Percentiles rank a stretch among this genome's conserved stretches.
phyloP scores from a whole-genome alignment of 768 basidiomycete genomes.

The Strobilomyces dryophilus region DNA sequence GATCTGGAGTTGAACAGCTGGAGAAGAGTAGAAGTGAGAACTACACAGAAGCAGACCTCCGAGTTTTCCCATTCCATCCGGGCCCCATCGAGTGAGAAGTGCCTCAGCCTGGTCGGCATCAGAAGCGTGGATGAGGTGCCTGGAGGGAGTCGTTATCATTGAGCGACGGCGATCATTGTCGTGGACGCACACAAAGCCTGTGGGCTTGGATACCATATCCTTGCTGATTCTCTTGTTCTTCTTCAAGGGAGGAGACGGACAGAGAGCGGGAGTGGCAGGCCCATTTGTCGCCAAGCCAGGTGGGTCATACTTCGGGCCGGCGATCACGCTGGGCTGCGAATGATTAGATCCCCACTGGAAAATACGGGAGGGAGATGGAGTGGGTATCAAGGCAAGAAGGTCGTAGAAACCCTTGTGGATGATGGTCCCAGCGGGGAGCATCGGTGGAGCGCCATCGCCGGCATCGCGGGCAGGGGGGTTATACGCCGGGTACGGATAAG shows the following conservation, averaged over 20 bases:
- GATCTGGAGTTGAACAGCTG: constrained; percentile 50
- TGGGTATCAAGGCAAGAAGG: constrained; percentile 73
- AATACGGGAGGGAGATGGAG: constrained; percentile 55
- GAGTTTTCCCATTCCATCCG: constrained; percentile 83
- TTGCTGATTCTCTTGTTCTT: constrained; percentile 73
- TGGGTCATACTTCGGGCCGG: constrained; percentile 70
- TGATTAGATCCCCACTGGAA: constrained; percentile 52
- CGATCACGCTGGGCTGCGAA: constrained; percentile 22
- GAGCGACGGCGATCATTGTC: constrained; percentile 8
- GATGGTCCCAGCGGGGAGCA: constrained; percentile 64
- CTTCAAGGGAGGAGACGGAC: constrained; percentile 35
- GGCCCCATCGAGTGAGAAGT: constrained; percentile 82
- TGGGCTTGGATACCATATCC: constrained; percentile 85
- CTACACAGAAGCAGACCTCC: constrained; percentile 53
- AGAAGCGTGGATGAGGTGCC: constrained; percentile 88
- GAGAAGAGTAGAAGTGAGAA: constrained; percentile 18
- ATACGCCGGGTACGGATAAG: constrained; percentile 2
- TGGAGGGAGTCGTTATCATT: constrained; percentile 32
- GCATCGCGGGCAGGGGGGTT: neutral
- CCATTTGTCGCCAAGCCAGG: constrained; percentile 22
- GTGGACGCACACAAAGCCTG: constrained; percentile 72
- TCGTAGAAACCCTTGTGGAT: constrained; percentile 91
- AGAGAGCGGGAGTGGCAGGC: constrained; percentile 17
- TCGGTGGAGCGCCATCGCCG: constrained; percentile 31
- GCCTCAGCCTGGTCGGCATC: constrained; percentile 88